These are phyloP conservation scores for Calonectria pseudoreteaudii DNA, from an alignment of 2,329 filamentous ascomycete species.

Conservation along the genomic window DNA sequence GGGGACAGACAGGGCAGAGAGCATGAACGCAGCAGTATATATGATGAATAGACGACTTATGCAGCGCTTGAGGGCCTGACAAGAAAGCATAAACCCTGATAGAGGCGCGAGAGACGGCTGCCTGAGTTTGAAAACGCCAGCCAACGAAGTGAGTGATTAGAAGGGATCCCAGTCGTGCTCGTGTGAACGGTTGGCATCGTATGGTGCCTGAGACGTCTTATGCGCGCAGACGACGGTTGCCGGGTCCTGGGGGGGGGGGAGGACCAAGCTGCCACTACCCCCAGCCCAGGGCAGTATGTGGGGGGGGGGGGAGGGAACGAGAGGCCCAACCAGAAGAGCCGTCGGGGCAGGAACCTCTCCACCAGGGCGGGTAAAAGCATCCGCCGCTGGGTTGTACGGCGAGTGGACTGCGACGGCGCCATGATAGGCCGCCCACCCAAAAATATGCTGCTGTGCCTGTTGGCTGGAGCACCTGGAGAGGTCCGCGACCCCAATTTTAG, in stretches of 20 bases:
- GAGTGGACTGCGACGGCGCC: background rate
- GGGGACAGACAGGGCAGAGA: background rate
- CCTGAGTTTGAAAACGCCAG: background rate
- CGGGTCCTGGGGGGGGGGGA: background rate
- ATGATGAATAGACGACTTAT: background rate
- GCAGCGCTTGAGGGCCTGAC: background rate
- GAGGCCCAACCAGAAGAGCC: background rate
- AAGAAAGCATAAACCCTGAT: background rate
- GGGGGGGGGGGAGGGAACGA: background rate
- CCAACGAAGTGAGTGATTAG: background rate
- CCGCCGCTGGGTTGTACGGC: background rate
- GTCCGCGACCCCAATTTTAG: constrained; percentile 15
- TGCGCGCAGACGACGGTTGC: background rate
- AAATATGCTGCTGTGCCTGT: background rate
- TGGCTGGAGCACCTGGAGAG: background rate
- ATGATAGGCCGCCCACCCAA: constrained; percentile 9
- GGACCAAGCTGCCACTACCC: background rate
- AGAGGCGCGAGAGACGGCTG: background rate
- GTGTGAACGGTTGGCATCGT: background rate
- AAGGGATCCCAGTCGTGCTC: background rate
- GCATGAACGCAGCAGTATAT: background rate
- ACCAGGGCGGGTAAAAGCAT: background rate
- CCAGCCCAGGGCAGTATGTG: background rate
- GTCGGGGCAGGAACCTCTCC: background rate
- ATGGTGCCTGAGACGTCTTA: constrained; percentile 9